These are phyloP conservation scores for Albugo laibachii DNA, from an alignment of 352 stramenopile genomes.

Conservation along the genomic window DNA sequence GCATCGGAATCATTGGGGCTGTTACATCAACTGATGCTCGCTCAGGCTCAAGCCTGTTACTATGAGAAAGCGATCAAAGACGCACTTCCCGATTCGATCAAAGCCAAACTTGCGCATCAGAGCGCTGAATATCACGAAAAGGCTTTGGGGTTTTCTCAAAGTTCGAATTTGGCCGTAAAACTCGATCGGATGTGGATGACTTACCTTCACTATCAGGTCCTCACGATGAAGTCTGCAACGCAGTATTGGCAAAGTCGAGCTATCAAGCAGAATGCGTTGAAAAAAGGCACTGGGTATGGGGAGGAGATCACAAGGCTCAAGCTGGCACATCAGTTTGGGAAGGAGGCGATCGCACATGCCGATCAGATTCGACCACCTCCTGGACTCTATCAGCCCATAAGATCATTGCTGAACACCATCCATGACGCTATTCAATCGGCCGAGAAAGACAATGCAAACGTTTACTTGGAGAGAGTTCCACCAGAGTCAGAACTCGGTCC, in stretches of 20 bases:
- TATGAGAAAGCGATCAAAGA: constrained; percentile 85
- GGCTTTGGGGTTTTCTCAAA: constrained; percentile 35
- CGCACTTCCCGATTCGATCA: constrained; percentile 61
- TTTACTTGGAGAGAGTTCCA: constrained; percentile 64
- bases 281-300: constrained; percentile 37
- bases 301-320: constrained; percentile 52
- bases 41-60: constrained; percentile 77
- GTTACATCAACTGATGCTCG: constrained; percentile 53
- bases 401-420: constrained; percentile 30
- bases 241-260: constrained; percentile 64
- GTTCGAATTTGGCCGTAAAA: constrained; percentile 17
- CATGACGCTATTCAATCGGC: constrained; percentile 31
- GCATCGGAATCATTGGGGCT: constrained; percentile 45
- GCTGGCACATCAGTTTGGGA: constrained; percentile 27
- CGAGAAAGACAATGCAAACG: constrained; percentile 60
- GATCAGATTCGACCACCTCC: constrained; percentile 37
- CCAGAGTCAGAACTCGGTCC: constrained; percentile 23
- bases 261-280: constrained; percentile 29
- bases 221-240: constrained; percentile 46
- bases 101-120: constrained; percentile 67
- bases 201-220: constrained; percentile 47
- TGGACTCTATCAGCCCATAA: constrained; percentile 28
- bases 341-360: constrained; percentile 31
- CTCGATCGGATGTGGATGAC: constrained; percentile 48
- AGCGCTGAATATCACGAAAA: constrained; percentile 39